These are phyloP conservation scores for Globisporangium middletonii DNA, from an alignment of 352 stramenopile genomes.

Conservation along the genomic window DNA sequence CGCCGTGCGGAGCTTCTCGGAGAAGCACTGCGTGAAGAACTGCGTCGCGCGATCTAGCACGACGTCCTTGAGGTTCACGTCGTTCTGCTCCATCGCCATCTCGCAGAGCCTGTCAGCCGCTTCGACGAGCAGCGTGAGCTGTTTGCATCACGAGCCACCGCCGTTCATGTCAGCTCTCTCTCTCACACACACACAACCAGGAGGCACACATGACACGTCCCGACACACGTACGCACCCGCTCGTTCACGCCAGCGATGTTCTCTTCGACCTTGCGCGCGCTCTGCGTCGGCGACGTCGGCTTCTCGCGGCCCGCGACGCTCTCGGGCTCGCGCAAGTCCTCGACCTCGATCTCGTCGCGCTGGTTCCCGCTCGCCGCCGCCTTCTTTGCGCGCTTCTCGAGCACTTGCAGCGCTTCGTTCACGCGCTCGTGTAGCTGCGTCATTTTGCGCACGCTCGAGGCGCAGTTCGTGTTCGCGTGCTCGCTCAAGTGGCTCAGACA, in stretches of 20 bases:
- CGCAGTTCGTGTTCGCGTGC: slow-evolving; percentile 46
- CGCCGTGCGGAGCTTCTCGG: slow-evolving; percentile 46
- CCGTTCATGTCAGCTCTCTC: neutral
- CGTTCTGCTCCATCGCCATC: slow-evolving; percentile 67
- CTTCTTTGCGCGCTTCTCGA: slow-evolving; percentile 56
- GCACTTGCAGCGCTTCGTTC: slow-evolving; percentile 53
- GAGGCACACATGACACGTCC: neutral
- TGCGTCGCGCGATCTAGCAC: slow-evolving; percentile 57
- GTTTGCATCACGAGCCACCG: slow-evolving; percentile 5
- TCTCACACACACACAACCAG: neutral
- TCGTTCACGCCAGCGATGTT: slow-evolving; percentile 59
- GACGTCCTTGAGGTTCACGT: slow-evolving; percentile 67
- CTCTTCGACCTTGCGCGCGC: slow-evolving; percentile 57
- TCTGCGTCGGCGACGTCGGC: slow-evolving; percentile 29
- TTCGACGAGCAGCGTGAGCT: slow-evolving; percentile 52
- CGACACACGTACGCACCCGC: slow-evolving; percentile 26
- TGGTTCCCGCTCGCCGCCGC: slow-evolving; percentile 14
- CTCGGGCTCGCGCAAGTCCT: slow-evolving; percentile 48
- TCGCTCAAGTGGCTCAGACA: slow-evolving; percentile 46
- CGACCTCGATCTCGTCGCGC: slow-evolving; percentile 35
- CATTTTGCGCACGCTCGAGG: slow-evolving; percentile 54
- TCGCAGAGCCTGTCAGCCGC: slow-evolving; percentile 68
- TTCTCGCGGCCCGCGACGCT: slow-evolving; percentile 21
- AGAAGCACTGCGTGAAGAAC: slow-evolving; percentile 76
- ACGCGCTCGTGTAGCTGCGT: slow-evolving; percentile 56